These are phyloP conservation scores for Vitis hybrid DNA, from an alignment of 177 flowering plant species.

Conservation along the genomic window DNA sequence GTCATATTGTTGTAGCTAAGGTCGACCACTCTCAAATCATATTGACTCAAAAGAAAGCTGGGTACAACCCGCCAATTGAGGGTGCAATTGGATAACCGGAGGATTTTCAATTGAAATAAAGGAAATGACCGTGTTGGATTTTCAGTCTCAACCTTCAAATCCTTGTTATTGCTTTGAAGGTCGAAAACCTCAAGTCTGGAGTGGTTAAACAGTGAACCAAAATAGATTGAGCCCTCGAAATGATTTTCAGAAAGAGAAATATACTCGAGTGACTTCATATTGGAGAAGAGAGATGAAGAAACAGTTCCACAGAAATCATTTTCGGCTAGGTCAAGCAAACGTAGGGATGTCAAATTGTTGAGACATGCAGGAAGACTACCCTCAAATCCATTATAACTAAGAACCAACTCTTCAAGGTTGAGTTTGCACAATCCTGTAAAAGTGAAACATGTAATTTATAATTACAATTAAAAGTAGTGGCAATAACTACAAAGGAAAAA, in stretches of 20 bases:
- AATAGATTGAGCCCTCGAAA: not conserved
- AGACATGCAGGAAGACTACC: too few relatives aligned
- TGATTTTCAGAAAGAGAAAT: not conserved
- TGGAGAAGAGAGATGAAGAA: not conserved
- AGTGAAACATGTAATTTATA: too few relatives aligned
- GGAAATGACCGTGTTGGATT: not conserved
- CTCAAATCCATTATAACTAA: too few relatives aligned
- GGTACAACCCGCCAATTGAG: not conserved
- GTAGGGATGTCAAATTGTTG: too few relatives aligned
- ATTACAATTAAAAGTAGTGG: too few relatives aligned
- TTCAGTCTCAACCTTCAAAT: not conserved
- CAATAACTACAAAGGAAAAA: too few relatives aligned
- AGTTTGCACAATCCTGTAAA: too few relatives aligned
- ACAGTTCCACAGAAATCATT: too few relatives aligned
- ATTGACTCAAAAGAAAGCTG: not conserved
- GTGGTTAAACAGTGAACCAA: constrained; percentile 3
- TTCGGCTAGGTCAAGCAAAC: too few relatives aligned
- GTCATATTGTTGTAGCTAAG: constrained; percentile 8
- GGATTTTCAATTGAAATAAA: not conserved
- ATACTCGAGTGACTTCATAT: not conserved
- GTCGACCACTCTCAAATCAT: not conserved
- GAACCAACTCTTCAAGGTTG: too few relatives aligned
- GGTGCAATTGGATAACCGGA: not conserved
- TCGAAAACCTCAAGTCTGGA: constrained; percentile 3
- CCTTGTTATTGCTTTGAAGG: not conserved